phyloP scores from a whole-genome alignment of 108 stramenopile species.

The Nitzschia palea region DNA sequence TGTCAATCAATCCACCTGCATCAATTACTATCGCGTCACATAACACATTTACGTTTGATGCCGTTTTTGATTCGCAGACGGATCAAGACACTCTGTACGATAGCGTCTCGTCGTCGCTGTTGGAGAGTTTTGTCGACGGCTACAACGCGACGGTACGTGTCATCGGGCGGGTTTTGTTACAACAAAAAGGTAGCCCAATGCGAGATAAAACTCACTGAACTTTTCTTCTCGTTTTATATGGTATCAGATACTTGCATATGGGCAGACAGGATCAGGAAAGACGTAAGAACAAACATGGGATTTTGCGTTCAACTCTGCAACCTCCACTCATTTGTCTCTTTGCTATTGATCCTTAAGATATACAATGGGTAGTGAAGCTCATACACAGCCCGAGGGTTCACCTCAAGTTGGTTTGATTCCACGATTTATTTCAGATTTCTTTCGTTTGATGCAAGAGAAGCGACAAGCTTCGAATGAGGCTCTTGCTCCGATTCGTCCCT shows the following conservation, averaged over 20 bases:
- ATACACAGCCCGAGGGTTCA: conserved; percentile 36
- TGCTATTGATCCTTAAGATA: conserved; percentile 11
- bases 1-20: conserved; percentile 37
- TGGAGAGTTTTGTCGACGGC: conserved; percentile 83
- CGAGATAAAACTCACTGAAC: no score
- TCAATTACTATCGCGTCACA: conserved; percentile 61
- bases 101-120: conserved; percentile 59
- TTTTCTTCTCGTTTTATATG: no score
- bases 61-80: conserved; percentile 60
- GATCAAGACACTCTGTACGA: conserved; percentile 68
- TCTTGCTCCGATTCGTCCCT: neutral
- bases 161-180: no score
- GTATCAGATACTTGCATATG: conserved; percentile 80
- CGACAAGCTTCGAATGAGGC: conserved; percentile 38
- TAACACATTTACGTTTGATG: conserved; percentile 71
- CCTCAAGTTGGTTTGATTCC: conserved; percentile 84
- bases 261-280: conserved; percentile 89
- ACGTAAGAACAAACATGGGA: conserved; percentile 26
- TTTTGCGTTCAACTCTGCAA: no score
- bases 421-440: conserved; percentile 89
- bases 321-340: neutral
- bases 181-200: no score
- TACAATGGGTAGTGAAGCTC: conserved; percentile 88
- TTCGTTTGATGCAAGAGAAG: conserved; percentile 44
- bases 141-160: conserved; percentile 86